Evolutionary conservation across 345 rosid species (phyloP).

Genomic region (Corchorus capsularis): DNA sequence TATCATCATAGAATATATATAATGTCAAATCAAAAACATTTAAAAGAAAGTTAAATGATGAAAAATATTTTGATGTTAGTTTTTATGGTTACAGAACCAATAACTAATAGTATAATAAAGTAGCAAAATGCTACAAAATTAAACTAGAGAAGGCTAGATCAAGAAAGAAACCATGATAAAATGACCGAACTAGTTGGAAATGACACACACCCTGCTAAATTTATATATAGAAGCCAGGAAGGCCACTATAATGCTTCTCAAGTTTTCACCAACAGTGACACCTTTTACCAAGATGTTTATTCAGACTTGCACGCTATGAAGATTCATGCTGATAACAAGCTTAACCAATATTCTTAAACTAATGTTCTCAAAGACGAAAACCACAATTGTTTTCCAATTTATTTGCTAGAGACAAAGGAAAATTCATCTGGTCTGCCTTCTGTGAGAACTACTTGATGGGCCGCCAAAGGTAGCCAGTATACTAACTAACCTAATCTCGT

Average conservation of each 20-base stretch:
- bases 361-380: neutral
- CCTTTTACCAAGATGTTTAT: neutral
- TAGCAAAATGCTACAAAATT: neutral
- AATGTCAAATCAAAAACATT: neutral
- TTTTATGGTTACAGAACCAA: constrained; percentile 1
- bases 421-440: neutral
- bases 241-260: neutral
- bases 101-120: neutral
- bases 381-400: neutral
- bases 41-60: neutral
- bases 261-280: neutral
- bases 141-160: neutral
- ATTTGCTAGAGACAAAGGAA: neutral
- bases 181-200: neutral
- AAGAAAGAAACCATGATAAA: neutral
- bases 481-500: neutral
- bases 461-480: neutral
- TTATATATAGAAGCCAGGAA: neutral
- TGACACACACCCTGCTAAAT: neutral
- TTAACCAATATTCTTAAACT: neutral
- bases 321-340: neutral
- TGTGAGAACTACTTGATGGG: neutral
- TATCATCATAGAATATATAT: neutral
- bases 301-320: neutral
- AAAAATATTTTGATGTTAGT: neutral